These are phyloP conservation scores for Lolium multiflorum DNA, from an alignment of 176 grass and related monocot species.

Conservation along the genomic window DNA sequence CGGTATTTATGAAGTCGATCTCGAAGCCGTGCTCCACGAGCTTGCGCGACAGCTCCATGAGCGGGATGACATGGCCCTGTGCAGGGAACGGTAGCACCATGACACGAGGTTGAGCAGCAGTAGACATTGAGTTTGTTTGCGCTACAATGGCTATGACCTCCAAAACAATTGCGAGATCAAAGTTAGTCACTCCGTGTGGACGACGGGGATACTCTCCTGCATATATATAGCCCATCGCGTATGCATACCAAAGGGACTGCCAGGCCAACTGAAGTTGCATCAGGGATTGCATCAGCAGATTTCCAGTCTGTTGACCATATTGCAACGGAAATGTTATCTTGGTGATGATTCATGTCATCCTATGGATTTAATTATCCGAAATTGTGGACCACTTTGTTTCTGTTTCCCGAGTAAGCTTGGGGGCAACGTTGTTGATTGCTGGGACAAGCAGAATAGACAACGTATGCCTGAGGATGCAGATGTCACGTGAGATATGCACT, in stretches of 20 bases:
- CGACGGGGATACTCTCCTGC: background rate
- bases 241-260: conserved; percentile 28
- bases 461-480: background rate
- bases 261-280: conserved; percentile 18
- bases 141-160: background rate
- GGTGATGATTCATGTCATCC: background rate
- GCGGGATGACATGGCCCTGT: conserved; percentile 62
- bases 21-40: conserved; percentile 50
- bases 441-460: conserved; percentile 31
- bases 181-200: background rate
- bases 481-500: background rate
- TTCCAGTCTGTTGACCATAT: conserved; percentile 22
- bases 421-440: conserved; percentile 1
- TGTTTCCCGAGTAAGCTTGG: background rate
- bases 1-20: conserved; percentile 58
- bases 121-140: conserved; percentile 38
- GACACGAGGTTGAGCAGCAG: conserved; percentile 29
- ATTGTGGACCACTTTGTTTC: background rate
- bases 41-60: conserved; percentile 60
- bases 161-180: conserved; percentile 5
- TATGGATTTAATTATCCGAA: background rate
- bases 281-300: conserved; percentile 37
- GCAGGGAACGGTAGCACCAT: conserved; percentile 57
- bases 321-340: conserved; percentile 24
- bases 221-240: background rate